Evolutionary conservation across 805 yeast genomes (phyloP), one percentile per base, ranked within the genome.

Genomic region (Pichia paraexigua): DNA sequence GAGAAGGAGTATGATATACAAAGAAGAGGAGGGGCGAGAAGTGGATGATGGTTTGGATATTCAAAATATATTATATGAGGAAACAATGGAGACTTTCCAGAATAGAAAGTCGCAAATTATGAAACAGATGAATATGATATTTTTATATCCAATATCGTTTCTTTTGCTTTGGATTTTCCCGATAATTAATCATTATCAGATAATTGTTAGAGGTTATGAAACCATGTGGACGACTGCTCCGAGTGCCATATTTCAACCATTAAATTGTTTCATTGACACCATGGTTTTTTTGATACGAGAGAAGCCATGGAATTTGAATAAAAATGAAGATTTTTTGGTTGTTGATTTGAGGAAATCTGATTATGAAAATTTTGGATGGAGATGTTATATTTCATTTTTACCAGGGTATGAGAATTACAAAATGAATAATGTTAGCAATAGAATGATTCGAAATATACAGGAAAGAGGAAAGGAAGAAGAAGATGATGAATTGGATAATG

Each of bases 121-220:
- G 63, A 80, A 82, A 51, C 96, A 90, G 68, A 81, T 87, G 77
- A 82, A 82, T 60, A 75, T 84, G 32, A 83, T 90, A 46, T 88
- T 90, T 66, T 74, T 90, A 45, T 90, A 90, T 63, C 97, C 97
- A 3, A 69, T 85, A 42, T 85, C 95, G 2, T 90, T 88, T 65
- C 73, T 88, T 52, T 72, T 85, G 27, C 67, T 89, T 45, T 90
- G 97, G 97, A 62, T 84, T 21, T 83, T 86, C 56, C 97, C 97
- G 2, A 77, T 87, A 54, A 76, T 83, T 6, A 72, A 79, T 37
- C 86, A 85, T 59, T 72, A 80, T 51, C 55, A 57, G 25, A 57
- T 59, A 41, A 73, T 87, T 11, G 81, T 78, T 60, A 71, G 76
- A 58, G 70, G 72, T 40, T 70, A 74, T 58, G 80, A 77, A 51